Base-by-base conservation (phyloP, 306 rosid species). In the Vigna radiata region DNA sequence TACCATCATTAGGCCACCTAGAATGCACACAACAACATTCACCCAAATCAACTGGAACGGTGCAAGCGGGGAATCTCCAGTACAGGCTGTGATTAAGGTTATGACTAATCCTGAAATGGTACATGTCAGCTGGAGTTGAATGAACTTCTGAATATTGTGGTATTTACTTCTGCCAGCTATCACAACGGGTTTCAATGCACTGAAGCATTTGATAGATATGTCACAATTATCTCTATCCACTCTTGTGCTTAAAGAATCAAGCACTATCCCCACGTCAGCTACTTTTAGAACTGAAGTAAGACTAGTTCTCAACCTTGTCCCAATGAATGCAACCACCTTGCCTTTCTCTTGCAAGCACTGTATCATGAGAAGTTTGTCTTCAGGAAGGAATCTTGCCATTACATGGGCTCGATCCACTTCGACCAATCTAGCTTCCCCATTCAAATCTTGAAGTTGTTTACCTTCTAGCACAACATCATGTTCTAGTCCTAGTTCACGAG, bases 51-150 rank as follows among this genome's bases (percentile, higher is more conserved):
- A 48, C 13, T 86, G 91, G 33, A 70, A 1, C 33, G 86, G 69
- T 18, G 90, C 70, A 49, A 92, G 61, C 0, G 93, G 91, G 2
- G 96, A 87, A 62, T 79, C 79, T 62, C 96, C 97, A 4, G 90
- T 72, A 14, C 19, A 50, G 18, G 90, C 79, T 41, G 84, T 53
- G 10, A 84, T 77, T 21, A 88, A 64, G 60, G 68, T 75, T 72
- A 90, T 62, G 44, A 76, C 37, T 53, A 75, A 46, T 49, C 93
- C 89, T 16, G 93, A 84, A 49, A 90, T 60, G 75, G 54, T 59
- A 46, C 76, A 21, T 33, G 89, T 88, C 78, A 84, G 75, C 19
- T 83, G 93, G 67, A 92, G 64, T 70, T 81, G 89, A 73, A 58
- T 81, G 88, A 92, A 90, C 58, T 81, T 87, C 70, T 81, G 90